Conservation (phyloP, 2,329 filamentous ascomycete genomes). For the Fonsecaea monophora region DNA sequence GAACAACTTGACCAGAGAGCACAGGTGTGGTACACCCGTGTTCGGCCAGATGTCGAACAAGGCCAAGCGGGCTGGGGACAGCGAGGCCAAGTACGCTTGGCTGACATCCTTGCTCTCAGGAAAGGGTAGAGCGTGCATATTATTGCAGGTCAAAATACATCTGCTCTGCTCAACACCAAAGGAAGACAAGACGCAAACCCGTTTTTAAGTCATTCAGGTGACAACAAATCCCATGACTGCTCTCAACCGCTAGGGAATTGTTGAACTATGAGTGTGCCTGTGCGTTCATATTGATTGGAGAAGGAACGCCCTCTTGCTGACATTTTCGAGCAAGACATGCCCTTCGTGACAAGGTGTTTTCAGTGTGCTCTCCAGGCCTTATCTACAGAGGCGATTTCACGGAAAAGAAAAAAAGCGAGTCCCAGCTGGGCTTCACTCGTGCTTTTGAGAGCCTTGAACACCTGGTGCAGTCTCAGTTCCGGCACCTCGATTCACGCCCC, state of each 20-base stretch:
- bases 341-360: neutral
- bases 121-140: slow-evolving; percentile 41
- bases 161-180: neutral
- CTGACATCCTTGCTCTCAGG: slow-evolving; percentile 69
- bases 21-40: slow-evolving; percentile 80
- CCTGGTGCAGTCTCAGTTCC: neutral
- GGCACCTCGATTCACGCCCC: neutral
- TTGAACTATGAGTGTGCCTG: neutral
- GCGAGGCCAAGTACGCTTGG: slow-evolving; percentile 72
- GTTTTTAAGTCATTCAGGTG: neutral
- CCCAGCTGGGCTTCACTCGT: neutral
- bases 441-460: neutral
- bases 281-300: neutral
- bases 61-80: slow-evolving; percentile 83
- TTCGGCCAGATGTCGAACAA: slow-evolving; percentile 75
- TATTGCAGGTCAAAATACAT: neutral
- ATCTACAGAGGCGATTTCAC: neutral
- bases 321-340: neutral
- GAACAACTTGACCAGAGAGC: slow-evolving; percentile 76
- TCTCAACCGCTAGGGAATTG: neutral
- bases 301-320: neutral
- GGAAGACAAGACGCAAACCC: neutral
- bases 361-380: neutral
- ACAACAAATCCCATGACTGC: neutral
- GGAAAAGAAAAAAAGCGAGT: neutral